Conservation (phyloP, 768 basidiomycete genomes). For the Gautieria morchelliformis region DNA sequence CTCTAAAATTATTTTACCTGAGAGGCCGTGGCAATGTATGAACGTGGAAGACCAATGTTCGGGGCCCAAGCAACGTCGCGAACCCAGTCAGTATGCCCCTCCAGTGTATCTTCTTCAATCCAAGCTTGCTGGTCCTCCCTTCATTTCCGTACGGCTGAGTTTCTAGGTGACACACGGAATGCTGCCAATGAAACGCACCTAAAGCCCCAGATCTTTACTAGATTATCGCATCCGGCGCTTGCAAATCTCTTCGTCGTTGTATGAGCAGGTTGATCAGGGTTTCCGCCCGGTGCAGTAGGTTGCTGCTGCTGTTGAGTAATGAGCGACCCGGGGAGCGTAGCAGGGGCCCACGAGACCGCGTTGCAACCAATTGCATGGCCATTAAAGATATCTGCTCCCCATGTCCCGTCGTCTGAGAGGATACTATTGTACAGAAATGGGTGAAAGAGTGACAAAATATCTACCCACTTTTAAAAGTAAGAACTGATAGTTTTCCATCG, state of each 20-base stretch:
- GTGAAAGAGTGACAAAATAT: neutral
- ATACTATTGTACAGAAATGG: neutral
- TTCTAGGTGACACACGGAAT: neutral
- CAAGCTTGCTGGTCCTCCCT: conserved; percentile 45
- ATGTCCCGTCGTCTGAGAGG: conserved; percentile 82
- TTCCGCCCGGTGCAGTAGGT: conserved; percentile 32
- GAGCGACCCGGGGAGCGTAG: conserved; percentile 76
- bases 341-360: conserved; percentile 96
- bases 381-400: conserved; percentile 90
- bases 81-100: conserved; percentile 21
- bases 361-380: conserved; percentile 96
- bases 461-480: conserved; percentile 87
- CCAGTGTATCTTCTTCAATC: conserved; percentile 33
- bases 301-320: conserved; percentile 52
- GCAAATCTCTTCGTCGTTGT: conserved; percentile 86
- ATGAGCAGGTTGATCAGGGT: conserved; percentile 22
- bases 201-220: conserved; percentile 28
- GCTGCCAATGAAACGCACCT: neutral
- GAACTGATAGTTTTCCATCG: conserved; percentile 92
- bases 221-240: conserved; percentile 91
- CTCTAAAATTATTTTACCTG: conserved; percentile 39
- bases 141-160: neutral
- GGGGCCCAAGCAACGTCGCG: conserved; percentile 76
- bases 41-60: conserved; percentile 87
- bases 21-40: conserved; percentile 92